Evolutionary conservation across 108 stramenopile genomes (phyloP).

Genomic region (Cyclotella cryptica): DNA sequence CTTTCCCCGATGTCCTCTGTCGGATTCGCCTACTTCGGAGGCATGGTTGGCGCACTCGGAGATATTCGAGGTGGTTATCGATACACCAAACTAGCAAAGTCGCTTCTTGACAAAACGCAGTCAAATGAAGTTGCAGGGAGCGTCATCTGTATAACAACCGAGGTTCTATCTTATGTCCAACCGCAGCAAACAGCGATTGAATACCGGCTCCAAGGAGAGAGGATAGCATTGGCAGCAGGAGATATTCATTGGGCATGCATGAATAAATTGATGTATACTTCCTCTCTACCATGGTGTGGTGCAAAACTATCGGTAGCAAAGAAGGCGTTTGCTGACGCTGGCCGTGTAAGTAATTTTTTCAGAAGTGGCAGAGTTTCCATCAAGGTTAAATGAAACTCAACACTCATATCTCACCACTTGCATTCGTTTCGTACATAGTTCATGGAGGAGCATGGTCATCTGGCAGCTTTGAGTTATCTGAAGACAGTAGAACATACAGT

Average conservation of each 20-base stretch:
- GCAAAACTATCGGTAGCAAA: background rate
- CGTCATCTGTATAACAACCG: constrained; percentile 2
- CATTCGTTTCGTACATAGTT: background rate
- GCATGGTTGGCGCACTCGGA: constrained; percentile 7
- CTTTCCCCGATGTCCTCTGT: constrained; percentile 22
- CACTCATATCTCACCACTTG: too few relatives aligned
- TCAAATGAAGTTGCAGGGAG: background rate
- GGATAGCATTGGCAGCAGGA: constrained; percentile 12
- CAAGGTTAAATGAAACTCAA: too few relatives aligned
- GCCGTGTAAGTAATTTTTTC: background rate
- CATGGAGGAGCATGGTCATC: constrained; percentile 3
- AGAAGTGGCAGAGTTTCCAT: too few relatives aligned
- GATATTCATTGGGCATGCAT: constrained; percentile 15
- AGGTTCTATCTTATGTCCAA: constrained; percentile 5
- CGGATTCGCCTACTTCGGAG: constrained; percentile 25
- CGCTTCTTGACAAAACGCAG: constrained; percentile 10
- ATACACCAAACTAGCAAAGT: constrained; percentile 22
- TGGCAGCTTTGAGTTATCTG: background rate
- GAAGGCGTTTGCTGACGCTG: background rate
- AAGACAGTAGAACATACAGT: background rate
- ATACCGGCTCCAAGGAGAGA: background rate
- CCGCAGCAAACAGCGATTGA: constrained; percentile 19
- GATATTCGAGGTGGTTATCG: constrained; percentile 20
- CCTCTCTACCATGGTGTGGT: background rate
- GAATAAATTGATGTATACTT: background rate